Conservation (phyloP, 2,329 filamentous ascomycete genomes). For the Fusarium veterinarium region DNA sequence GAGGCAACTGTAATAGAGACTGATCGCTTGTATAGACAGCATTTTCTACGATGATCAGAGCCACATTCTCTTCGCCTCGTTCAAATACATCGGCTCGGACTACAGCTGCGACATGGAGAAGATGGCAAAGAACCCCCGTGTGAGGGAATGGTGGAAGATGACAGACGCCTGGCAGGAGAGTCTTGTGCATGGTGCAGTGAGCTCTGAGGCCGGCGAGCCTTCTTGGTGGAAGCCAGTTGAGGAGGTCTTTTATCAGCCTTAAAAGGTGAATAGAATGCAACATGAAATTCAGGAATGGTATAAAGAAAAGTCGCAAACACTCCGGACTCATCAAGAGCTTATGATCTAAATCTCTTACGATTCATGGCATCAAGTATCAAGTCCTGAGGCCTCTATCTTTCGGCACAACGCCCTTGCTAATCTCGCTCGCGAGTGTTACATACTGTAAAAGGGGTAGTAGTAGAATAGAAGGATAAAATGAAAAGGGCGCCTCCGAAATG, state of each 20-base stretch:
- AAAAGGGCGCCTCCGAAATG: constrained; percentile 32
- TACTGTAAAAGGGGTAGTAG: constrained; percentile 31
- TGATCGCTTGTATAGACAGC: constrained; percentile 65
- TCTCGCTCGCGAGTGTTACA: constrained; percentile 46
- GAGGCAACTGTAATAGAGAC: neutral
- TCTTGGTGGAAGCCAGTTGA: constrained; percentile 76
- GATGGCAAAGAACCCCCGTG: constrained; percentile 78
- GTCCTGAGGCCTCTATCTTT: constrained; percentile 27
- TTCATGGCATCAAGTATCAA: constrained; percentile 39
- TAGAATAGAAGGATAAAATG: constrained; percentile 39
- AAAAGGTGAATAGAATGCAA: constrained; percentile 40
- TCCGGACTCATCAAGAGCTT: neutral
- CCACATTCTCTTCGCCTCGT: constrained; percentile 76
- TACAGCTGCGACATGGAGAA: constrained; percentile 80
- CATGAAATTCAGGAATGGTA: neutral
- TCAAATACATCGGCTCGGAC: constrained; percentile 82
- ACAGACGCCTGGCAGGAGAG: constrained; percentile 80
- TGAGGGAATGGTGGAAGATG: constrained; percentile 84
- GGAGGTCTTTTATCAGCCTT: constrained; percentile 74
- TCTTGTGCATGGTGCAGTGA: constrained; percentile 68
- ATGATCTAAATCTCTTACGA: constrained; percentile 7
- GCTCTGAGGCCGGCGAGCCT: constrained; percentile 68
- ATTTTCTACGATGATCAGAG: constrained; percentile 75
- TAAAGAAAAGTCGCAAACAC: neutral
- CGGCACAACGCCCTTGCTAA: constrained; percentile 47